Base-by-base conservation (phyloP, 345 rosid genomes). In the Psidium friedrichsthalianum region DNA sequence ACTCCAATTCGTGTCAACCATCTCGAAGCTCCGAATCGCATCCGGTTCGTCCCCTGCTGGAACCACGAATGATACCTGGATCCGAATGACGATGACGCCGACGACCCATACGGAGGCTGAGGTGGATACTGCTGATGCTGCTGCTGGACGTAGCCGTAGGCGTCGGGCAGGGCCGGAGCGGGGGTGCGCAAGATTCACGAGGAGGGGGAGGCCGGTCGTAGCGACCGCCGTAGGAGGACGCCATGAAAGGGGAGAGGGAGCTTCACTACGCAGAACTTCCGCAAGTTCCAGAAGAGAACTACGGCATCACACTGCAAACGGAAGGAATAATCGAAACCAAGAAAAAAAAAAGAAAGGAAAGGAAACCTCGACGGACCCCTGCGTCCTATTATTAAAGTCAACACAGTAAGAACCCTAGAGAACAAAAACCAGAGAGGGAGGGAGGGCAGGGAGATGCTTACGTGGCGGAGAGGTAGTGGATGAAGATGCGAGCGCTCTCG, bases 391-490 rank as follows among this genome's bases (percentile, higher is more conserved):
- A 36, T 36, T 6, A 5, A 24, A 5, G 80, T 36, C 47, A 36
- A 69, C 80, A 6, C 25, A 9, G 25, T 12, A 44, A 13, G 82
- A 88, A 87, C 86, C 88, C 84, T 87, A 86, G 86, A 82, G 53
- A 21, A 58, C 53, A 15, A 11, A 61, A 61, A 69, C 40, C 82
- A 11, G 13, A 15, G 8, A 27, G 24, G 36, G 6, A 27, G 8
- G 27, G 36, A 36, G 36, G n/a, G 40, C 14, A 10, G 24, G 58
- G 3, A 42, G 64, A 80, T 11, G 86, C 87, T 87, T 82, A 94
- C 96, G 94, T 94, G 85, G 94, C 95, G 81, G 94, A 93, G 85
- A 94, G 95, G 87, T 92, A 93, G 84, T 94, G 96, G 87, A 94
- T 93, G 92, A 94, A 94, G 86, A 94, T 94, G 59, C 95, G 92